Evolutionary conservation across 2,329 filamentous ascomycete genomes (phyloP), one percentile per base, ranked within the genome.

Genomic region (Tolypocladium nubicola): DNA sequence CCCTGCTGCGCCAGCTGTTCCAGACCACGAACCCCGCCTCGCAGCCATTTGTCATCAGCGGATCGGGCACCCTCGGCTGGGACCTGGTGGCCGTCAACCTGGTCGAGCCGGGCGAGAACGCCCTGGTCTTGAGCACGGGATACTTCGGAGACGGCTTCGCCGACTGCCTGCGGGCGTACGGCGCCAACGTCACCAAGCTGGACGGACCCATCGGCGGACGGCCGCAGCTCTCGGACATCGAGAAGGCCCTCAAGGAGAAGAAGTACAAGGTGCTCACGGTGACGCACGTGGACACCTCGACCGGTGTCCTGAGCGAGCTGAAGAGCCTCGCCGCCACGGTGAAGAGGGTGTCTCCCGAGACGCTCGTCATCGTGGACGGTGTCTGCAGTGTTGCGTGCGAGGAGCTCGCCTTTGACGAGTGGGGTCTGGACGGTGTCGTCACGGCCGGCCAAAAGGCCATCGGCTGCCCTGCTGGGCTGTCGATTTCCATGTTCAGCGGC

Each of bases 361-460:
- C 94, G 1, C 80, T 99, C 57, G 76, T 99, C 60, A 82, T 97
- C 55, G 93, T 97, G 57, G 94, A 99, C 70, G 94, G 93, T 62
- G 94, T 99, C 54, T 99, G 94, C 84, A 96, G 90, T 72, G 92
- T 99, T 56, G 94, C 92, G 52, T 91, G 87, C 65, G 94, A 99
- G 75, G 92, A 97, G 76, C 93, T 99, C 66, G 86, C 87, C 50
- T 99, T 99, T 71, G 94, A 99, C 70, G 88, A 89, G 56, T 97
- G 93, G 94, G 86, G 87, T 62, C 78, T 99, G 53, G 94, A 99
- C 72, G 90, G 86, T 64, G 93, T 97, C 49, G 79, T 99, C 59
- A 99, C 94, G 2, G 94, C 94, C 60, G 91, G 89, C 61, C 94
- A 99, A 71, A 99, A 99, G 80, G 94, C 90, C 63, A 96, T 99